Evolutionary conservation across 2,329 filamentous ascomycete genomes (phyloP), one percentile per base, ranked within the genome.

Genomic region (Trichoderma pleuroti): DNA sequence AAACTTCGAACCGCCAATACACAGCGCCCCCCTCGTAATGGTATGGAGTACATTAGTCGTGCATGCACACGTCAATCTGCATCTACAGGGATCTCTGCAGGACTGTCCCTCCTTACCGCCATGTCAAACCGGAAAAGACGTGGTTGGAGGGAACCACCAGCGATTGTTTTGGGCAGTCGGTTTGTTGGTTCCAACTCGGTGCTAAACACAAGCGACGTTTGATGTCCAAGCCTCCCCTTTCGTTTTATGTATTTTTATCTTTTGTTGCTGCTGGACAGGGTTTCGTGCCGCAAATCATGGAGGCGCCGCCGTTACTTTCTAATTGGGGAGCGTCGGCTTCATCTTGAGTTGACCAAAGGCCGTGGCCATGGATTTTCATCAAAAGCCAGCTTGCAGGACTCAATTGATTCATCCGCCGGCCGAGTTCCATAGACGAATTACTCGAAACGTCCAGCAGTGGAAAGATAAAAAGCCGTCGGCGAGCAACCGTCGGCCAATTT

Each of bases 1-100:
- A n/a, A 57, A 68, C 54, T 18, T 36, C 28, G n/a, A 65, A 16
- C 36, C 36, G 42, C 65, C 39, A 34, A 46, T 28, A n/a, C 18
- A 42, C 32, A 32, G 39, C 34, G 9, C 46, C 46, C 34, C n/a
- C 30, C 26, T 28, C 26, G 52, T 42, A 67, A 52, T n/a, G n/a
- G n/a, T 30, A 61, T 68, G 65, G 56, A 61, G 65, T 68, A 60
- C 39, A 61, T 68, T 52, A 59, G 56, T 12, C 21, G 26, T 68
- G 65, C 65, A 68, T 68, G 56, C 65, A 68, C 56, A 61, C 65
- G 65, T 68, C 65, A 61, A 68, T 46, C 65, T 68, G 56, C 65
- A 61, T 68, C 56, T 68, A 52, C 65, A 61, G 59, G 65, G 65
- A 24, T 67, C 52, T 57, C 52, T 57, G 64, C 34, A 57, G 28